Base-by-base conservation (phyloP, 306 rosid species). In the Glycine soja region DNA sequence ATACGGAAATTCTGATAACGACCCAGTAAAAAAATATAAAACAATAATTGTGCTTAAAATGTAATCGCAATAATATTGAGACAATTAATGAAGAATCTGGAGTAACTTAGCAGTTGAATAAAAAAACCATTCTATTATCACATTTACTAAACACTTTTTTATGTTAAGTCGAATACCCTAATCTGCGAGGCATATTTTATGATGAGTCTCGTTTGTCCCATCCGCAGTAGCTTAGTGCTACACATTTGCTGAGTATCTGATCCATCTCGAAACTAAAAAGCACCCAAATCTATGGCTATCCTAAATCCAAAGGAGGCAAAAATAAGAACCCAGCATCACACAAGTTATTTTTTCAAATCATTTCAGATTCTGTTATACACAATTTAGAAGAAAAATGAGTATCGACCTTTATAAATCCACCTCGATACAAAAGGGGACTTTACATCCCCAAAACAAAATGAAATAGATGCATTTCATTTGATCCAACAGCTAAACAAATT, bases 281-380 rank as follows among this genome's bases (percentile, higher is more conserved):
- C 19, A 81, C 34, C 0, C 10, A 58, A 32, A 12, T 4, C 53
- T 66, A 10, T 3, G 9, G 9, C 53, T 16, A 10, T 67, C 5
- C 64, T 36, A 52, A 76, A 43, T 57, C 56, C 10, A 71, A 12
- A 36, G 65, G 68, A 72, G 30, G 71, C 80, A 61, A 53, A 61
- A 47, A 56, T 19, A 56, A 79, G 74, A 52, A 72, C 64, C 71
- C 34, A 62, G 75, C 18, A 77, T 47, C 48, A 83, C 73, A 72
- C 58, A 52, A 57, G 77, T 82, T 68, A 70, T 42, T 79, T 78
- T 83, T 81, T 79, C 82, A 38, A 78, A 70, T 74, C 82, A 84
- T 63, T 75, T 76, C 75, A 68, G 47, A 56, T 64, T 65, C 86
- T 46, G 78, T 78, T 89, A 81, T 88, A 89, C 91, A 90, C 89